These are phyloP conservation scores for Salvia miltiorrhiza DNA, from an alignment of 257 asterid genomes.

Conservation along the genomic window DNA sequence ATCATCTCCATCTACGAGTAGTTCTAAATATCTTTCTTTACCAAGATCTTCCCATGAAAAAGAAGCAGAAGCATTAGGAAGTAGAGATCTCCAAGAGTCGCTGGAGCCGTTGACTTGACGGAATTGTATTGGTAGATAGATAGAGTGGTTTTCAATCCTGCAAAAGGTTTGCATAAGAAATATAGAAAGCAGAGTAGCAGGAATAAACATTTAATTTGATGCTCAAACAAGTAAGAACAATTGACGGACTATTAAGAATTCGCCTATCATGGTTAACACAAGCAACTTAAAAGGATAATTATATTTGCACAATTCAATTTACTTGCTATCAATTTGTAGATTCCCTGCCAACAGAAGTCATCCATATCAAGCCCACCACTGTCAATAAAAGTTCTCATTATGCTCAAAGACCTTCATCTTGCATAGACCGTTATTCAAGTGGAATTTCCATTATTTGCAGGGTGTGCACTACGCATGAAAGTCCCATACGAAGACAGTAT, in stretches of 20 bases:
- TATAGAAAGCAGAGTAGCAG: constrained; percentile 4
- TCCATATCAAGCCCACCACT: neutral
- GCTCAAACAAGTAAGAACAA: neutral
- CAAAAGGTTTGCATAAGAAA: constrained; percentile 29
- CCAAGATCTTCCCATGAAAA: constrained; percentile 99
- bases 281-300: neutral
- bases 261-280: neutral
- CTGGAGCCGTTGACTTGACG: constrained; percentile 83
- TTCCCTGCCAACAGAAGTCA: neutral
- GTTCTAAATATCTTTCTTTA: constrained; percentile 63
- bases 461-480: neutral
- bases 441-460: constrained; percentile 9
- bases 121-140: constrained; percentile 68
- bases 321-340: constrained; percentile 8
- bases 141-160: constrained; percentile 95
- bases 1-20: constrained; percentile 72
- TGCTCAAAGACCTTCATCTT: neutral
- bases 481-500: neutral
- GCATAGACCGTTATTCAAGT: no score
- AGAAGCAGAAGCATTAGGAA: constrained; percentile 75
- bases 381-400: neutral
- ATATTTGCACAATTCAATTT: constrained; percentile 1
- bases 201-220: neutral
- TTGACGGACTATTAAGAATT: neutral
- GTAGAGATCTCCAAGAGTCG: constrained; percentile 79